These are phyloP conservation scores for Rhynchospora breviuscula DNA, from an alignment of 176 grass and related monocot species.

Conservation along the genomic window DNA sequence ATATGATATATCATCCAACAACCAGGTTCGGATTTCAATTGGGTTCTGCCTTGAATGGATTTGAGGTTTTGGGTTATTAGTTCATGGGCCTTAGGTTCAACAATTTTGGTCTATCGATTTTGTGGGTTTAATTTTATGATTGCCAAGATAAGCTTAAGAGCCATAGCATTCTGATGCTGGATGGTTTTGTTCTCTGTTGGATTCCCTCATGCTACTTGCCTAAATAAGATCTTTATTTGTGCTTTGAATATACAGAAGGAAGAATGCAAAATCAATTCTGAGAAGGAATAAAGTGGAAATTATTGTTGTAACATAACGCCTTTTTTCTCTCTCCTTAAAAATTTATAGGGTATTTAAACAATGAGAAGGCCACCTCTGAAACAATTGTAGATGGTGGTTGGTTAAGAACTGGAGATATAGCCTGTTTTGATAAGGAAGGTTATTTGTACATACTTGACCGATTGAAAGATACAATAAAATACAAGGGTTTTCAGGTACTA, in stretches of 20 bases:
- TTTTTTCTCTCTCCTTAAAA: neutral
- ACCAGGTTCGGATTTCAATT: neutral
- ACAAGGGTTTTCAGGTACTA: slow-evolving; percentile 93
- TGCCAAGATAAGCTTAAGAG: neutral
- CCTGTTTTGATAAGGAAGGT: slow-evolving; percentile 80
- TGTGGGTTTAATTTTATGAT: neutral
- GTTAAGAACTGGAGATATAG: slow-evolving; percentile 74
- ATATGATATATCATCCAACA: neutral
- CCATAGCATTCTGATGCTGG: neutral
- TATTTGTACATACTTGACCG: slow-evolving; percentile 71
- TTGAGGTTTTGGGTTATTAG: neutral
- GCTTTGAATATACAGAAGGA: neutral
- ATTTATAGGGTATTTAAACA: slow-evolving; percentile 73
- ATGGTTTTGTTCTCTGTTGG: neutral
- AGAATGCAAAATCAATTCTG: neutral
- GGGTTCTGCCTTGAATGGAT: neutral
- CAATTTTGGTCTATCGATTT: neutral
- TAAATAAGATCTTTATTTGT: neutral
- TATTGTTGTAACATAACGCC: neutral
- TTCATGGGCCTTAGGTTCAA: neutral
- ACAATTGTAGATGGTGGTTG: slow-evolving; percentile 42
- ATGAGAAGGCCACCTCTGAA: slow-evolving; percentile 27
- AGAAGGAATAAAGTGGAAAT: neutral
- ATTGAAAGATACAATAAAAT: slow-evolving; percentile 89
- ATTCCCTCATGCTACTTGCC: neutral